These are phyloP conservation scores for Linderniella brevidens DNA, from an alignment of 257 asterid species.

Conservation along the genomic window DNA sequence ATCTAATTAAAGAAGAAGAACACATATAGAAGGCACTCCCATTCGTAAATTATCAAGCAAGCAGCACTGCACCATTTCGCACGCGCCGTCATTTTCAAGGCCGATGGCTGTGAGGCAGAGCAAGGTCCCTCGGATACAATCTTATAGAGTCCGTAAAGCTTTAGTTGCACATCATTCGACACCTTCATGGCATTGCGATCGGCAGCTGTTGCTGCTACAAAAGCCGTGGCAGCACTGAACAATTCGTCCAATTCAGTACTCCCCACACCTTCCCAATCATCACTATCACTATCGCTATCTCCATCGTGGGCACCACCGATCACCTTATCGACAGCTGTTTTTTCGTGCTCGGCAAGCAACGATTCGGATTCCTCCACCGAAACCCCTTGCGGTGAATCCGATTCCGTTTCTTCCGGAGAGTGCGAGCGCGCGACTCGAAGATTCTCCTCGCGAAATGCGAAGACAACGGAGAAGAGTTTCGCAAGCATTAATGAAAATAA, in stretches of 20 bases:
- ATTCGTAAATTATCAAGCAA: too few relatives aligned
- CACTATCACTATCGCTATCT: conserved; percentile 28
- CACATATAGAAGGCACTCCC: too few relatives aligned
- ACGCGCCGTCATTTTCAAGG: conserved; percentile 90
- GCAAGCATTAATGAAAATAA: conserved; percentile 83
- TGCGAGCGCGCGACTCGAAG: conserved; percentile 63
- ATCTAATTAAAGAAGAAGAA: too few relatives aligned
- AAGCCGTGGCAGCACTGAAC: conserved; percentile 92
- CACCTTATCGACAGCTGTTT: conserved; percentile 12
- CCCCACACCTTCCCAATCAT: conserved; percentile 99
- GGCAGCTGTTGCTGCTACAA: conserved; percentile 87
- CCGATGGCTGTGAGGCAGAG: conserved; percentile 71
- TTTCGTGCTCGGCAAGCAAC: conserved; percentile 19
- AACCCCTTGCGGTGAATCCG: conserved; percentile 15
- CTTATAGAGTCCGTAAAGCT: conserved; percentile 78
- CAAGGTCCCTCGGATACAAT: conserved; percentile 97
- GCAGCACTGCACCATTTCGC: conserved; percentile 58
- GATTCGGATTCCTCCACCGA: conserved; percentile 32
- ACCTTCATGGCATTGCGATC: conserved; percentile 53
- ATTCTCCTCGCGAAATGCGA: conserved; percentile 82
- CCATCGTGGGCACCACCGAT: conserved; percentile 18
- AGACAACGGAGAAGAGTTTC: conserved; percentile 68
- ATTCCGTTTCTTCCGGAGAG: conserved; percentile 8
- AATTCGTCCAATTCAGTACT: conserved; percentile 88
- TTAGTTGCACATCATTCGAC: conserved; percentile 76